Evolutionary conservation across 73 alveolate genomes (phyloP).

Genomic region (Uronychia binucleata): DNA sequence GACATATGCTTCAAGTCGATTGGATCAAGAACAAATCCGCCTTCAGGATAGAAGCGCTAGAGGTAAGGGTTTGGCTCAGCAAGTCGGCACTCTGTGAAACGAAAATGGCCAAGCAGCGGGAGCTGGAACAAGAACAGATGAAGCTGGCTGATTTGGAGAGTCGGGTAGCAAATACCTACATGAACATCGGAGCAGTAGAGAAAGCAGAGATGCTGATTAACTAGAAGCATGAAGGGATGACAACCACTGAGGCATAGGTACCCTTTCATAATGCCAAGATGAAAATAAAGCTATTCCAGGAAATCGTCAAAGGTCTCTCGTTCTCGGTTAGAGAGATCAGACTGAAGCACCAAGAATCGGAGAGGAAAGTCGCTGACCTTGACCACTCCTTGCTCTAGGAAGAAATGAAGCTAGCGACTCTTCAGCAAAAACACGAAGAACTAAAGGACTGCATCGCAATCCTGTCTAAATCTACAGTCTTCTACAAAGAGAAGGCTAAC

Average conservation of each 20-base stretch:
- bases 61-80: background rate
- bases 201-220: background rate
- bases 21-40: background rate
- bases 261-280: background rate
- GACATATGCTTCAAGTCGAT: background rate
- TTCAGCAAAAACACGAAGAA: background rate
- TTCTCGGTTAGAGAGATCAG: background rate
- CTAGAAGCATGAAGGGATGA: background rate
- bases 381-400: too few species aligned
- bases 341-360: background rate
- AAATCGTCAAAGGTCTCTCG: background rate
- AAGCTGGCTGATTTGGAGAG: background rate
- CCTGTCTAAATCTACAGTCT: background rate
- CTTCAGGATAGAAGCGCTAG: background rate
- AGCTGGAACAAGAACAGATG: background rate
- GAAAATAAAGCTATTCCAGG: background rate
- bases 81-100: background rate
- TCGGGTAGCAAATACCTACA: background rate
- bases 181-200: background rate
- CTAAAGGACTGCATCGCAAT: background rate
- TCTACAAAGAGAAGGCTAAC: background rate
- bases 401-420: too few species aligned
- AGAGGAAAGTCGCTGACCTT: background rate
- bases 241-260: background rate
- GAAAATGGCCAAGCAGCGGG: background rate